These are phyloP conservation scores for Dissophora globulifera DNA, from an alignment of 192 early-diverging fungal genomes.

Conservation along the genomic window DNA sequence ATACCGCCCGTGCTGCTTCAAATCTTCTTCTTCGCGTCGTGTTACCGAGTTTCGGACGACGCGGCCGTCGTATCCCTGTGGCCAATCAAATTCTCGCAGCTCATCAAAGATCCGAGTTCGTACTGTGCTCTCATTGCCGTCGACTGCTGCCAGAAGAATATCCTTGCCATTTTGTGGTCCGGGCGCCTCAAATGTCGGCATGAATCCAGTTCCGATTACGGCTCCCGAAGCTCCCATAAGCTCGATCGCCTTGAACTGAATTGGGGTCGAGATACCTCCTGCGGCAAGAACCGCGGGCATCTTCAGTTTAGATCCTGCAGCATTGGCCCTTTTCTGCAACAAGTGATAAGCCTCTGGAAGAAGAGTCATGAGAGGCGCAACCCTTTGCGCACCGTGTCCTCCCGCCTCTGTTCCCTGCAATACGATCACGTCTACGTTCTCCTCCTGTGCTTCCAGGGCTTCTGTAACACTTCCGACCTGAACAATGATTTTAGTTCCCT, in stretches of 20 bases:
- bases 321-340: constrained; percentile 6
- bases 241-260: constrained; percentile 24
- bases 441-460: constrained; percentile 49
- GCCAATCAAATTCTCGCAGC: constrained; percentile 53
- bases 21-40: constrained; percentile 23
- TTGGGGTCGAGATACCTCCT: constrained; percentile 35
- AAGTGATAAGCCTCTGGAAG: constrained; percentile 38
- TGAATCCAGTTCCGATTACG: constrained; percentile 59
- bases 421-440: constrained; percentile 60
- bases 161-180: constrained; percentile 52
- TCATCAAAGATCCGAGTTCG: constrained; percentile 58
- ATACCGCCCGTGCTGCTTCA: neutral
- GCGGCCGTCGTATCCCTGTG: constrained; percentile 43
- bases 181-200: constrained; percentile 30
- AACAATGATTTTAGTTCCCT: constrained; percentile 46
- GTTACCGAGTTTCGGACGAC: constrained; percentile 43
- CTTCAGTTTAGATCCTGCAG: neutral
- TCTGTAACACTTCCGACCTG: constrained; percentile 61
- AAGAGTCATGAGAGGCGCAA: constrained; percentile 32
- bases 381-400: constrained; percentile 53
- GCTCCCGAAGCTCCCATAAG: constrained; percentile 55
- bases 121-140: constrained; percentile 54
- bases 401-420: constrained; percentile 61
- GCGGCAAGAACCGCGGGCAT: constrained; percentile 43
- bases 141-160: constrained; percentile 33